These are phyloP conservation scores for Trapa bicornis DNA, from an alignment of 345 rosid genomes.

Conservation along the genomic window DNA sequence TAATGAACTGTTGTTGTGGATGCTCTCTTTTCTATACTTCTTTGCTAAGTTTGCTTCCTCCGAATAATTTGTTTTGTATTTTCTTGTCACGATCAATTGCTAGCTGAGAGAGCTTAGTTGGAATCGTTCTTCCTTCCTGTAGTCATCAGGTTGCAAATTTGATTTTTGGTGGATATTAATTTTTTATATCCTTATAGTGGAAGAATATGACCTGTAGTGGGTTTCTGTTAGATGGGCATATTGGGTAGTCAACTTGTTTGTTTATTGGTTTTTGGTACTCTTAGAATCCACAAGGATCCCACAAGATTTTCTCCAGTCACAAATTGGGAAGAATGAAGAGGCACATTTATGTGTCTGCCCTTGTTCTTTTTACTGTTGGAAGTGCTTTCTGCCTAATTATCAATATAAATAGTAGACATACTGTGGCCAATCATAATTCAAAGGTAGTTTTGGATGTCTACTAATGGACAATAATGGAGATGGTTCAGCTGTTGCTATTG, in stretches of 20 bases:
- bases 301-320: not conserved
- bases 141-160: not conserved
- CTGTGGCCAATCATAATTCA: not conserved
- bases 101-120: not conserved
- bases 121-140: not conserved
- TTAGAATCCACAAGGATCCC: conserved; percentile 6
- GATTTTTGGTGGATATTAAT: not conserved
- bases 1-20: not conserved
- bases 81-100: not conserved
- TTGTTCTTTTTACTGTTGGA: conserved; percentile 14
- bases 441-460: conserved; percentile 4
- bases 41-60: not conserved
- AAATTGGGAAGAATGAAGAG: not conserved
- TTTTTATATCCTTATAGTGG: conserved; percentile 11
- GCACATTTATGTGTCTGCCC: conserved; percentile 2
- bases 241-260: conserved; percentile 9
- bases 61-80: not conserved
- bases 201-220: conserved; percentile 9
- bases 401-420: not conserved
- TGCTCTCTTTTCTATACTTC: not conserved
- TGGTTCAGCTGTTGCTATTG: conserved; percentile 10
- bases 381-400: conserved; percentile 8
- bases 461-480: conserved; percentile 6
- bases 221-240: conserved; percentile 8
- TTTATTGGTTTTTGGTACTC: conserved; percentile 18